Conservation (phyloP, 768 basidiomycete genomes). For the Russula olivacea region DNA sequence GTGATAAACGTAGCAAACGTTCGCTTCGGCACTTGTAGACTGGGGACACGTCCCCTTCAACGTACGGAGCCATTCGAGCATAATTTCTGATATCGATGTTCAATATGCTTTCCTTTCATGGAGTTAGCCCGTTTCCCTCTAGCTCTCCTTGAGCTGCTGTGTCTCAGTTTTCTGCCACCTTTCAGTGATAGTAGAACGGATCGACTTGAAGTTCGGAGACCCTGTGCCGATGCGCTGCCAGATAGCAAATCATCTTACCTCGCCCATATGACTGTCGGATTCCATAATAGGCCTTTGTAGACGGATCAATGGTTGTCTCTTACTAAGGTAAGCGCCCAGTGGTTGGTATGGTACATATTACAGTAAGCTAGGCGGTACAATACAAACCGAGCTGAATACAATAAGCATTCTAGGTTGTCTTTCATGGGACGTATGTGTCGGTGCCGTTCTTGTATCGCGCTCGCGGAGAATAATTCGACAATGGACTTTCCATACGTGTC, state of each 20-base stretch:
- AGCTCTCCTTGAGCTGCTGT: no score
- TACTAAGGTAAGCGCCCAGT: background rate
- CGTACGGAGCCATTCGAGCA: background rate
- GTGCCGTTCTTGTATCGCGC: constrained; percentile 46
- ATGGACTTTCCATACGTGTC: constrained; percentile 44
- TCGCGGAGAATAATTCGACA: constrained; percentile 50
- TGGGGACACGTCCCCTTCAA: background rate
- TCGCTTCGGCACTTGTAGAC: background rate
- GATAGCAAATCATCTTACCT: no score
- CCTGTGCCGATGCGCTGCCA: no score
- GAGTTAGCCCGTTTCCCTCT: no score
- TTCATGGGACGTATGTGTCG: constrained; percentile 44
- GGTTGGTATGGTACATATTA: background rate
- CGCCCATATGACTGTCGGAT: no score
- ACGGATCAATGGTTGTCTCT: background rate
- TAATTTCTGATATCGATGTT: background rate
- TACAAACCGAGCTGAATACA: background rate
- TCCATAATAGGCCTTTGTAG: background rate
- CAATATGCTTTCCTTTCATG: no score
- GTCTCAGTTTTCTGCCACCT: no score
- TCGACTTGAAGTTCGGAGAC: no score
- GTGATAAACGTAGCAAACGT: background rate
- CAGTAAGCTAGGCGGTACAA: background rate
- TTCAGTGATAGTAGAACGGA: no score
- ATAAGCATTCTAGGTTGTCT: background rate